Conservation (phyloP, 192 early-diverging fungal genomes). For the Ambispora gerdemannii region DNA sequence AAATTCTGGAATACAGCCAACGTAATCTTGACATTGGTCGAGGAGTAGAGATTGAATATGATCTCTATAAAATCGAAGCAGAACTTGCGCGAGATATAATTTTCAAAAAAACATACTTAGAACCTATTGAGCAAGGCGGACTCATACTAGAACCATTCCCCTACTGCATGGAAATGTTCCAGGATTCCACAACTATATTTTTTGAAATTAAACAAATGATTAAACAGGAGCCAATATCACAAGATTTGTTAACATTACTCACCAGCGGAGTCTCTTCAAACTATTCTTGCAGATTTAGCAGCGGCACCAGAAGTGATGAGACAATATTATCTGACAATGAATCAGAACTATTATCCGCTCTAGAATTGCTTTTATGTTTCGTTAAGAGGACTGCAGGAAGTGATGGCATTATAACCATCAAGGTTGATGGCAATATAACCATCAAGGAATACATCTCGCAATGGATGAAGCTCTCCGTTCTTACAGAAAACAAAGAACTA, state of each 20-base stretch:
- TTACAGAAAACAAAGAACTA: slow-evolving; percentile 6
- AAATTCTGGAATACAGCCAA: slow-evolving; percentile 23
- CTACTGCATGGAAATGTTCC: slow-evolving; percentile 29
- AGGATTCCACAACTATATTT: slow-evolving; percentile 3
- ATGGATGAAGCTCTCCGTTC: slow-evolving; percentile 27
- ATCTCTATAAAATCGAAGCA: slow-evolving; percentile 21
- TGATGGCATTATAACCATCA: no score
- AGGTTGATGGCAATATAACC: neutral
- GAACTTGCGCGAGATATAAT: slow-evolving; percentile 17
- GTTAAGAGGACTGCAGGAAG: slow-evolving; percentile 27
- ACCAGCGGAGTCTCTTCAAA: neutral
- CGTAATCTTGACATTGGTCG: slow-evolving; percentile 15
- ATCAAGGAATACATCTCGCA: slow-evolving; percentile 24
- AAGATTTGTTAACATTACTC: slow-evolving; percentile 8
- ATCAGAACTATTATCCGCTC: slow-evolving; percentile 25
- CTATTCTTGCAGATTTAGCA: neutral
- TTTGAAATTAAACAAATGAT: slow-evolving; percentile 18
- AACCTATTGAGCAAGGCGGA: neutral
- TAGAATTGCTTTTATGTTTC: slow-evolving; percentile 29
- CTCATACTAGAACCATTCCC: slow-evolving; percentile 15
- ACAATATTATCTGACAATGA: slow-evolving; percentile 4
- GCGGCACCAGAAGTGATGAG: neutral
- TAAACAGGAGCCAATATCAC: slow-evolving; percentile 20
- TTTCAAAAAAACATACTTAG: slow-evolving; percentile 11
- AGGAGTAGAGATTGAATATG: slow-evolving; percentile 25